Base-by-base conservation (phyloP, 78 protist species). In the Reticulomyxa filosa region DNA sequence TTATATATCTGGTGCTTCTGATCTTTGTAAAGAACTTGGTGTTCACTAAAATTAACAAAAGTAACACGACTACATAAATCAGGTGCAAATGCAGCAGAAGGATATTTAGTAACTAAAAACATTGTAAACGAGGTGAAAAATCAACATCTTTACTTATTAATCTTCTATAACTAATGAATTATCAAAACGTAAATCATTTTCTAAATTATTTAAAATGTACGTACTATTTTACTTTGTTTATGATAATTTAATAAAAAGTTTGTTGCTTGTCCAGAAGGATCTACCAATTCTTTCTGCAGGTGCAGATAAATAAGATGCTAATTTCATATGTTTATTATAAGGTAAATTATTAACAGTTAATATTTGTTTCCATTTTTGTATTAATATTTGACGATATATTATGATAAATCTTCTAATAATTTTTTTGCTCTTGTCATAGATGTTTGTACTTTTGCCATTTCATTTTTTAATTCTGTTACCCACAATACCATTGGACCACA, bases 251-350 rank as follows among this genome's bases (percentile, higher is more conserved):
- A 66, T 23, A 94, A 35, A 69, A 87, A 90, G 38, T 35, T 68
- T 35, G 62, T 46, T 1, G 94, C 97, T 62, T 88, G 93, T 50
- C 95, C 96, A 10, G 85, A 62, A 32, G 98, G 98, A 77, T 95
- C 99, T 70, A 95, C n/a, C n/a, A n/a, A n/a, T n/a, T n/a, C n/a
- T n/a, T n/a, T n/a, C n/a, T n/a, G n/a, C n/a, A n/a, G n/a, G n/a
- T n/a, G n/a, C n/a, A n/a, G n/a, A n/a, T n/a, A n/a, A n/a, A n/a
- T n/a, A n/a, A n/a, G n/a, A n/a, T n/a, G n/a, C n/a, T n/a, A n/a
- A n/a, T n/a, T n/a, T n/a, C n/a, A n/a, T n/a, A n/a, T n/a, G n/a
- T n/a, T n/a, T n/a, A n/a, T n/a, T n/a, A n/a, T n/a, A n/a, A n/a
- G n/a, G n/a, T n/a, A n/a, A n/a, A n/a, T n/a, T n/a, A n/a, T n/a